These are phyloP conservation scores for Glycine tomentella DNA, from an alignment of 306 rosid species.

Conservation along the genomic window DNA sequence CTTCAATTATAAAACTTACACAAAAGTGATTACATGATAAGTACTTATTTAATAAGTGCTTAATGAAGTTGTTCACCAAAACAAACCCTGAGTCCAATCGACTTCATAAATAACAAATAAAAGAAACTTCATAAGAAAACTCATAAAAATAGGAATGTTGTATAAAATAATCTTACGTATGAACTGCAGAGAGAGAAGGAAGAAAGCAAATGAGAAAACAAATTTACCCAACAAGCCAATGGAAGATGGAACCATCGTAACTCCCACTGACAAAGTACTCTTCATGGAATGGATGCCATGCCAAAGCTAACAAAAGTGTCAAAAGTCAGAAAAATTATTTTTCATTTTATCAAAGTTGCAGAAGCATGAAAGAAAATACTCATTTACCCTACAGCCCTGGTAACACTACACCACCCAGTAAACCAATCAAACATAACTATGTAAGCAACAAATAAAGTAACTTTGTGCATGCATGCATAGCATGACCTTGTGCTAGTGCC, in stretches of 20 bases:
- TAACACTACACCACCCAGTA: conserved; percentile 31
- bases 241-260: conserved; percentile 93
- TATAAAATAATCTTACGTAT: conserved; percentile 13
- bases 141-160: conserved; percentile 23
- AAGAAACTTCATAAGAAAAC: conserved; percentile 17
- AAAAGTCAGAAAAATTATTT: conserved; percentile 40
- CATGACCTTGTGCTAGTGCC: conserved; percentile 22
- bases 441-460: conserved; percentile 9
- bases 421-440: neutral
- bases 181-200: conserved; percentile 34
- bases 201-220: conserved; percentile 21
- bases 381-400: conserved; percentile 10
- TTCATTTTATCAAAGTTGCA: conserved; percentile 38
- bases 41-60: neutral
- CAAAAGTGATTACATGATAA: neutral
- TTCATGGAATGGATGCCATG: conserved; percentile 99
- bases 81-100: neutral
- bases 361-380: conserved; percentile 35
- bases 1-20: neutral
- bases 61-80: neutral
- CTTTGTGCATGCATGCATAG: neutral
- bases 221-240: conserved; percentile 98
- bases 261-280: conserved; percentile 99
- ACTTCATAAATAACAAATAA: neutral
- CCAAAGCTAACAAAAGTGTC: conserved; percentile 72